A percentile compares a stretch with the other conserved stretches of the same genome.
phyloP scores from a whole-genome alignment of 2,329 filamentous ascomycete genomes.

The Thielaviopsis ethacetica region DNA sequence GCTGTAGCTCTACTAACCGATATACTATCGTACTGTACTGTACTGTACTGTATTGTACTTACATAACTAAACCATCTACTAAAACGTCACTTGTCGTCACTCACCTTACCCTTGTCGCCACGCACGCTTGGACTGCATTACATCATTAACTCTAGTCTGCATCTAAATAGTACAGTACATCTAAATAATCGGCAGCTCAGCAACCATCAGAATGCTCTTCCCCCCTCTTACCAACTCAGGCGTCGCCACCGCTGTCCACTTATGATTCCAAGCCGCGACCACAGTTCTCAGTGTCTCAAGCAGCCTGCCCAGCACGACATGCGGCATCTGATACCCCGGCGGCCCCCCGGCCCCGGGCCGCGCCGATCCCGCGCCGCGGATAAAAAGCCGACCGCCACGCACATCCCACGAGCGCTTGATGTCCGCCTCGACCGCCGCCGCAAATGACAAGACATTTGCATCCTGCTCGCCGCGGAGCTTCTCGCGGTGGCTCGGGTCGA shows the following conservation, averaged over 20 bases:
- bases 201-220: background rate
- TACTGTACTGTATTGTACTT: too few species aligned
- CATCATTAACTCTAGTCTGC: background rate
- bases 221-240: background rate
- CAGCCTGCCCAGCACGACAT: background rate
- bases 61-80: too few species aligned
- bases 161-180: background rate
- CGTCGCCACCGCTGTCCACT: background rate
- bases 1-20: too few species aligned
- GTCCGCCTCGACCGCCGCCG: conserved; percentile 19
- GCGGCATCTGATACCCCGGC: conserved; percentile 4
- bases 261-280: background rate
- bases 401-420: conserved; percentile 15
- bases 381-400: conserved; percentile 13
- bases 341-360: background rate
- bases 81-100: too few species aligned
- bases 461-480: conserved; percentile 22
- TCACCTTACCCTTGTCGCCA: too few species aligned
- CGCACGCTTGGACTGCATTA: background rate
- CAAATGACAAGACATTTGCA: conserved; percentile 18
- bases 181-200: background rate
- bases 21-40: too few species aligned
- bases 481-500: conserved; percentile 20
- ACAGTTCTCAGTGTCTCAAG: background rate
- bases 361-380: conserved; percentile 11